Evolutionary conservation across 176 grass and related monocot genomes (phyloP).

Genomic region (Ananas comosus): DNA sequence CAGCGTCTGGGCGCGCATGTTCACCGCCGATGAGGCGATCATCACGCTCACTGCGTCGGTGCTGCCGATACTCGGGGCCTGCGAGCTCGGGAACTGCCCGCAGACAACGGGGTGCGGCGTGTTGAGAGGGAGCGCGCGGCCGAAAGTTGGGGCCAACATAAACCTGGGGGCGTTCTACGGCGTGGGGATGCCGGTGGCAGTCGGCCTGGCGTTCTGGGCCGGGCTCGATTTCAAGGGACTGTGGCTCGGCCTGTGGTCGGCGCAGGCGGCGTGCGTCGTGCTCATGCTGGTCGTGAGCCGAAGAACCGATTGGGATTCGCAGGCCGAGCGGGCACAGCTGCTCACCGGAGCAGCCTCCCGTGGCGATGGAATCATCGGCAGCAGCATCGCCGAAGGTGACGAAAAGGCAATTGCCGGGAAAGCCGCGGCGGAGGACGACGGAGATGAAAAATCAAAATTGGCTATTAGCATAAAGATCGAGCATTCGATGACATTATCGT

Average conservation of each 20-base stretch:
- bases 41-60: conserved; percentile 62
- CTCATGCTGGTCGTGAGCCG: conserved; percentile 59
- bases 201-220: conserved; percentile 61
- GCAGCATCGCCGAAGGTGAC: neutral
- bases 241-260: conserved; percentile 72
- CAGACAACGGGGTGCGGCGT: conserved; percentile 74
- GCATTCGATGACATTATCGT: neutral
- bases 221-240: conserved; percentile 60
- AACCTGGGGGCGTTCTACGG: conserved; percentile 83
- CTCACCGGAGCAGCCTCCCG: conserved; percentile 29
- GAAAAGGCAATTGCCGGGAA: neutral
- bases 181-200: conserved; percentile 63
- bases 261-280: conserved; percentile 51
- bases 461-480: conserved; percentile 27
- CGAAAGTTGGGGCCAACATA: conserved; percentile 63
- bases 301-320: conserved; percentile 45
- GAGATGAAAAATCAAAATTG: conserved; percentile 13
- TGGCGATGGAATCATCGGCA: neutral
- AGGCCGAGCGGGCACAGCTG: conserved; percentile 56
- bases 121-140: conserved; percentile 67
- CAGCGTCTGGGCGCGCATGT: conserved; percentile 53
- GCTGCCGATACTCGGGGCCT: conserved; percentile 57
- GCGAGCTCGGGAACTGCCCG: conserved; percentile 84
- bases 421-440: neutral
- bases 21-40: conserved; percentile 62